Evolutionary conservation across 345 rosid species (phyloP).

Genomic region (Salix suchowensis): DNA sequence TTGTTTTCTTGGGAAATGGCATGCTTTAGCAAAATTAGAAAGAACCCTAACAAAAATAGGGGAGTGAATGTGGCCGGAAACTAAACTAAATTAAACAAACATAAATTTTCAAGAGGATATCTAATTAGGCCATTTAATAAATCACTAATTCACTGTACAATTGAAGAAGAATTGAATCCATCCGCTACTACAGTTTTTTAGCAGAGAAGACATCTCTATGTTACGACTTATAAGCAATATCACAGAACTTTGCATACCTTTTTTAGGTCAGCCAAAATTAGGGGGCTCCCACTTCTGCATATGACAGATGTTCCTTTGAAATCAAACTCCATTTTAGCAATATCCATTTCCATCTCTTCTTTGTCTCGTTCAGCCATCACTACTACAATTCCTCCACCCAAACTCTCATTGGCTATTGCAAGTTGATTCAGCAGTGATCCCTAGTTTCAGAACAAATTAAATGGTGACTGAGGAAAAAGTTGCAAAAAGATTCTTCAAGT

Average conservation of each 20-base stretch:
- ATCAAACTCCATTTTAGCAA: slow-evolving; percentile 74
- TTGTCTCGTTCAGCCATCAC: slow-evolving; percentile 76
- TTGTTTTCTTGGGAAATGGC: neutral
- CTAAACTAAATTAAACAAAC: neutral
- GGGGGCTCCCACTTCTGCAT: slow-evolving; percentile 73
- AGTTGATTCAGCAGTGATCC: slow-evolving; percentile 69
- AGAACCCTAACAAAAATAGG: neutral
- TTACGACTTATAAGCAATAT: slow-evolving; percentile 4
- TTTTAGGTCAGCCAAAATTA: slow-evolving; percentile 65
- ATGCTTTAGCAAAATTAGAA: neutral
- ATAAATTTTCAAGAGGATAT: neutral
- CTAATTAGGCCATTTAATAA: neutral
- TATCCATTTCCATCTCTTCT: slow-evolving; percentile 82
- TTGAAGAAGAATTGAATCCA: neutral
- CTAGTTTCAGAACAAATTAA: slow-evolving; percentile 28
- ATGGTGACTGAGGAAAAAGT: slow-evolving; percentile 2
- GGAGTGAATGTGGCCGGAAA: neutral
- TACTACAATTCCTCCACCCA: slow-evolving; percentile 70
- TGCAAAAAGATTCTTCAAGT: neutral
- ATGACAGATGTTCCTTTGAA: slow-evolving; percentile 65
- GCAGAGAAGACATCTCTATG: neutral
- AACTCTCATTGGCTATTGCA: slow-evolving; percentile 66
- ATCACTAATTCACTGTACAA: neutral
- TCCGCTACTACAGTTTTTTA: neutral
- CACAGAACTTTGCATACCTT: slow-evolving; percentile 32